A percentile compares a stretch with the other conserved stretches of the same genome.
These are phyloP conservation scores for Backusella parvicylindrica DNA, from an alignment of 192 early-diverging fungal species.

Conservation along the genomic window DNA sequence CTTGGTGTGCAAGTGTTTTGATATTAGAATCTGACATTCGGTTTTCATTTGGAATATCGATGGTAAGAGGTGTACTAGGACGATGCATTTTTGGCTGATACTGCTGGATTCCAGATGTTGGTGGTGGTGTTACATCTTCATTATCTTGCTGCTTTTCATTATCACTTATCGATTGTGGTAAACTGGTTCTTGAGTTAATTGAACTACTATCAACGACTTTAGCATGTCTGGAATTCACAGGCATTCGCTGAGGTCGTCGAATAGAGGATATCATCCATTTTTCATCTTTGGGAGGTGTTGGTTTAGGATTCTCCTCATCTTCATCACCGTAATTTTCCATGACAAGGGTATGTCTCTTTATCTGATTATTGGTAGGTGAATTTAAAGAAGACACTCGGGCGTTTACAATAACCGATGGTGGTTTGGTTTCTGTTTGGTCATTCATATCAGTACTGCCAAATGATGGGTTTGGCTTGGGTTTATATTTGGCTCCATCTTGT, in stretches of 20 bases:
- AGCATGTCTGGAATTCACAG: slow-evolving; percentile 5
- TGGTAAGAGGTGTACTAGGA: slow-evolving; percentile 14
- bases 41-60: slow-evolving; percentile 22
- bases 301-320: background rate
- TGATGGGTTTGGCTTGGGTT: background rate
- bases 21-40: background rate
- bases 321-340: slow-evolving; percentile 11
- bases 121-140: background rate
- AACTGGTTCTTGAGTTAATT: background rate
- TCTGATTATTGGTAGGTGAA: background rate
- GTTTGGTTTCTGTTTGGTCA: background rate
- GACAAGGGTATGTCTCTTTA: background rate
- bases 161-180: background rate
- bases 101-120: background rate
- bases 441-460: background rate
- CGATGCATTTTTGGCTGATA: slow-evolving; percentile 1
- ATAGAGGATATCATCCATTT: slow-evolving; percentile 37
- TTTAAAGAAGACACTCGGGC: background rate
- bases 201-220: slow-evolving; percentile 3
- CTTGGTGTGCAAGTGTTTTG: background rate
- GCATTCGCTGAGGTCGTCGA: slow-evolving; percentile 23
- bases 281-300: slow-evolving; percentile 25
- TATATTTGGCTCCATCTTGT: background rate
- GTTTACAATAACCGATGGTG: background rate
- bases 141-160: background rate